Percentiles rank a stretch among this genome's conserved stretches.
Conservation (phyloP, 208 protist genomes). For the Crithidia bombi region DNA sequence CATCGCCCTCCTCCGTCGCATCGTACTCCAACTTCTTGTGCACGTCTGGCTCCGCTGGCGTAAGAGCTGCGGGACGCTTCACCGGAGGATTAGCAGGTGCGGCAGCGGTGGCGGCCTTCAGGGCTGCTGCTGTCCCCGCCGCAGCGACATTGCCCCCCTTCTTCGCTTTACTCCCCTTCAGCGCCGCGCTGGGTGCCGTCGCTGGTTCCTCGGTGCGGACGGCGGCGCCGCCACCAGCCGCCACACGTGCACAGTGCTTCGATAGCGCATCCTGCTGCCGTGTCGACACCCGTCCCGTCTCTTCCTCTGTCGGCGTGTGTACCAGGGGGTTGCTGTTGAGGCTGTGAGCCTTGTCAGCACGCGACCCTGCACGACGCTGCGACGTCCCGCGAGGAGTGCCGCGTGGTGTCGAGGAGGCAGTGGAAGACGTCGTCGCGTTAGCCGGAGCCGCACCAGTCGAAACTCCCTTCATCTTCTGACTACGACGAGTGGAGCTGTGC, state of each 20-base stretch:
- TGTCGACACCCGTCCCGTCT: constrained; percentile 14
- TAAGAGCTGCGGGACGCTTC: constrained; percentile 3
- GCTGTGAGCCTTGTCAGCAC: constrained; percentile 7
- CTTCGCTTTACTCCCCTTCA: constrained; percentile 4
- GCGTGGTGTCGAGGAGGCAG: constrained; percentile 6
- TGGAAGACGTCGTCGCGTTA: not conserved
- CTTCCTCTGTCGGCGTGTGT: constrained; percentile 15
- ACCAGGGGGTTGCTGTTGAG: constrained; percentile 15
- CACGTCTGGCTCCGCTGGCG: not conserved
- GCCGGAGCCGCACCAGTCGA: not conserved
- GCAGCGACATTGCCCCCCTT: not conserved
- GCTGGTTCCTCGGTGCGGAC: not conserved
- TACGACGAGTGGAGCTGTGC: constrained; percentile 11
- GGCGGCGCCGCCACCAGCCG: constrained; percentile 14
- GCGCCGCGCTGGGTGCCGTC: not conserved
- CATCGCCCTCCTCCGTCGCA: constrained; percentile 8
- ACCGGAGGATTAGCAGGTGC: not conserved
- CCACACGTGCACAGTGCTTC: constrained; percentile 45
- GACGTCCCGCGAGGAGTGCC: constrained; percentile 8
- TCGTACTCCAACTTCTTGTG: constrained; percentile 18
- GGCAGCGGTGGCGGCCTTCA: not conserved
- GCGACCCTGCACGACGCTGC: constrained; percentile 11
- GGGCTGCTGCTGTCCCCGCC: not conserved
- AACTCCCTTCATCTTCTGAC: not conserved
- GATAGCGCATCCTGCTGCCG: constrained; percentile 46